Evolutionary conservation across 768 basidiomycete species (phyloP).

Genomic region (Solioccasus polychromus): DNA sequence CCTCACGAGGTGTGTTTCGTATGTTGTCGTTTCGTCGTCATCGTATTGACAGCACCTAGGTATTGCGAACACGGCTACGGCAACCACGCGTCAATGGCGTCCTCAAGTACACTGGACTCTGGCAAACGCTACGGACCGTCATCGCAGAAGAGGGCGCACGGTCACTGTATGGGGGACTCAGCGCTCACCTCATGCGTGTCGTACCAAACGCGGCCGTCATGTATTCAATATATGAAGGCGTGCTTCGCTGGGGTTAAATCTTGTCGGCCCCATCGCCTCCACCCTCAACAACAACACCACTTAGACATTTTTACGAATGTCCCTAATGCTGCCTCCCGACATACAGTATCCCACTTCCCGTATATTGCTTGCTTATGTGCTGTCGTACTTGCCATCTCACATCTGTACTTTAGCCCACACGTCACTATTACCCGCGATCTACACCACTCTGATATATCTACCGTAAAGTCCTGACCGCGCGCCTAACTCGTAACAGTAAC

Average conservation of each 20-base stretch:
- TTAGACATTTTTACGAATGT: slow-evolving; percentile 16
- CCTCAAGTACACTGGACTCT: slow-evolving; percentile 80
- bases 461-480: slow-evolving; percentile 36
- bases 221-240: slow-evolving; percentile 92
- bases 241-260: slow-evolving; percentile 54
- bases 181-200: slow-evolving; percentile 93
- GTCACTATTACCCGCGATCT: too few species aligned
- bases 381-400: slow-evolving; percentile 11
- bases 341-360: slow-evolving; percentile 7
- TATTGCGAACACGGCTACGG: slow-evolving; percentile 86
- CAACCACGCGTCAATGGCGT: slow-evolving; percentile 81
- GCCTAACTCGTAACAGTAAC: slow-evolving; percentile 54
- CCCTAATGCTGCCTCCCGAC: slow-evolving; percentile 12
- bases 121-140: slow-evolving; percentile 81
- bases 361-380: slow-evolving; percentile 12
- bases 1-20: slow-evolving; percentile 80
- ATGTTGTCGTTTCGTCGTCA: slow-evolving; percentile 1
- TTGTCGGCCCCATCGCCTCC: not conserved
- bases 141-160: slow-evolving; percentile 87
- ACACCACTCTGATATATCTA: slow-evolving; percentile 26
- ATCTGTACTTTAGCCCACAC: slow-evolving; percentile 22
- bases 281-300: not conserved
- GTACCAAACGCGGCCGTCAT: slow-evolving; percentile 97
- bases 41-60: slow-evolving; percentile 41
- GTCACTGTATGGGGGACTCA: slow-evolving; percentile 87